Evolutionary conservation across 1,139 yeast species (phyloP).

Genomic region (Pichia sp.): DNA sequence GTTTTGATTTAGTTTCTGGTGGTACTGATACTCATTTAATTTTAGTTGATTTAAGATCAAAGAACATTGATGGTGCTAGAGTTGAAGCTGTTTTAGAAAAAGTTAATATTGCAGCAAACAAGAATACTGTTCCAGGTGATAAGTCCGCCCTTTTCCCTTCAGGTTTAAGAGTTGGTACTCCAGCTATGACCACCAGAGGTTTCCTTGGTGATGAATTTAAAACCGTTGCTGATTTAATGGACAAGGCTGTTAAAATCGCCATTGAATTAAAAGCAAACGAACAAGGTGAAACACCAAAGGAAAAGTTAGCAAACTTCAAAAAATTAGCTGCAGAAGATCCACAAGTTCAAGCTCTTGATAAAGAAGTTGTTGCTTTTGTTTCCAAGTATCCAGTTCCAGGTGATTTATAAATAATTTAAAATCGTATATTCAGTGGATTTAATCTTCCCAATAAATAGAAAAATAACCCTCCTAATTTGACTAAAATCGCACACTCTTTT

Average conservation of each 20-base stretch:
- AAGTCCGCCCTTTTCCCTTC: conserved; percentile 92
- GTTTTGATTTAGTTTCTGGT: conserved; percentile 76
- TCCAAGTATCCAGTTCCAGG: conserved; percentile 75
- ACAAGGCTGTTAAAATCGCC: conserved; percentile 67
- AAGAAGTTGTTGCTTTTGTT: conserved; percentile 63
- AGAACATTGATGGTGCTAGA: conserved; percentile 92
- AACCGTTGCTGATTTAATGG: conserved; percentile 72
- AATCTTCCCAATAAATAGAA: no score
- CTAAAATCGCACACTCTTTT: no score
- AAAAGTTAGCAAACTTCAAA: conserved; percentile 60
- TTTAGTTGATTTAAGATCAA: conserved; percentile 75
- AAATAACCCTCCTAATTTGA: no score
- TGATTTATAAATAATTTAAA: conserved; percentile 43
- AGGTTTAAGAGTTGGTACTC: conserved; percentile 94
- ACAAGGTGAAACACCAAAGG: conserved; percentile 55
- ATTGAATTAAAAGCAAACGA: conserved; percentile 54
- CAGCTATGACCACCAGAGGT: conserved; percentile 98
- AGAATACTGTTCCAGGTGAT: conserved; percentile 95
- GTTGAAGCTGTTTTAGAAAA: conserved; percentile 86
- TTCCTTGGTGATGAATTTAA: conserved; percentile 73
- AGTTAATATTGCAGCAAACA: conserved; percentile 89
- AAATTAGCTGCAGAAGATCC: conserved; percentile 51
- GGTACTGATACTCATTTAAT: conserved; percentile 96
- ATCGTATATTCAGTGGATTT: no score
- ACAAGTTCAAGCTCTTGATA: conserved; percentile 53